phyloP scores from a whole-genome alignment of 306 rosid species.

The Styphnolobium japonicum region DNA sequence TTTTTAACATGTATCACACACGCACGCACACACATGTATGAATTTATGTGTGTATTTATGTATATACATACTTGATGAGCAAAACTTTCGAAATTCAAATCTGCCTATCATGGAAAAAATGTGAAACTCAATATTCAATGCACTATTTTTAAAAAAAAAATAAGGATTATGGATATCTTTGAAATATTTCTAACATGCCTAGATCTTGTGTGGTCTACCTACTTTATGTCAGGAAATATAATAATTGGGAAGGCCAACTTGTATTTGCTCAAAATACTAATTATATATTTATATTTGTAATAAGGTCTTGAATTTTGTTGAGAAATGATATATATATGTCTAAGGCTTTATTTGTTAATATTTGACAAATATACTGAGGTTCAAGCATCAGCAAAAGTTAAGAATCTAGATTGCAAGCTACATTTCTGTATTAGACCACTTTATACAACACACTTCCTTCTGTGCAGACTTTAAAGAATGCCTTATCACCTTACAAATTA shows the following conservation, averaged over 20 bases:
- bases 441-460: background rate
- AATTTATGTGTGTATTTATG: background rate
- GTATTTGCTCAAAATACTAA: background rate
- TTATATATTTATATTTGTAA: background rate
- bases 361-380: slow-evolving; percentile 9
- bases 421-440: slow-evolving; percentile 4
- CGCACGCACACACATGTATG: background rate
- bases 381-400: background rate
- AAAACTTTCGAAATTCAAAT: background rate
- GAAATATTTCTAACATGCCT: slow-evolving; percentile 14
- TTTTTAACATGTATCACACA: too few relatives aligned
- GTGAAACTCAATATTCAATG: background rate
- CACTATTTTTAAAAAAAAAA: background rate
- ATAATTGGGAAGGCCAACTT: background rate
- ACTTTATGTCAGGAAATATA: background rate
- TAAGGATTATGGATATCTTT: background rate
- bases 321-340: background rate
- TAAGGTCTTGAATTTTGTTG: background rate
- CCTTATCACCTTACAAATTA: slow-evolving; percentile 90
- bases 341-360: slow-evolving; percentile 1
- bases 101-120: background rate
- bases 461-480: slow-evolving; percentile 88
- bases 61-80: background rate
- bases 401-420: background rate
- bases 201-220: background rate